A percentile compares a stretch with the other conserved stretches of the same genome.
Conservation (phyloP, 495 filamentous ascomycete species). For the Gamarada debralockiae region DNA sequence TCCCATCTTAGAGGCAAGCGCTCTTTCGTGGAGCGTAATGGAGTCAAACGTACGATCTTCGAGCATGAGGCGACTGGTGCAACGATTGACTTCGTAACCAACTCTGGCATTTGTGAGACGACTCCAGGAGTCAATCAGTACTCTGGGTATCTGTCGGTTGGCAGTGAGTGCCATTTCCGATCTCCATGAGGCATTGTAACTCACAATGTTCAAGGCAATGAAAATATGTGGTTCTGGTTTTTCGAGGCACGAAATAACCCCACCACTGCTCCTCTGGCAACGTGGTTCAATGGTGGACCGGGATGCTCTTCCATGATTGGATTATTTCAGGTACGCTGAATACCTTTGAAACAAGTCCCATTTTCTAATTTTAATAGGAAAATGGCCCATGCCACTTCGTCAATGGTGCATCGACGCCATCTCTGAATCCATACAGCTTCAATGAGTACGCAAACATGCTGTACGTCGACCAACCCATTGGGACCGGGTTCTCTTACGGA, state of each 20-base stretch:
- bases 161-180: conserved; percentile 15
- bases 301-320: conserved; percentile 59
- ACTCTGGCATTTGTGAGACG: conserved; percentile 53
- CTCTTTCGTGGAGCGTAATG: conserved; percentile 39
- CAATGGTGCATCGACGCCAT: conserved; percentile 43
- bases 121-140: conserved; percentile 53
- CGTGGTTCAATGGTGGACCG: conserved; percentile 58
- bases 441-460: conserved; percentile 65
- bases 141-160: conserved; percentile 52
- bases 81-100: conserved; percentile 49
- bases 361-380: conserved; percentile 41
- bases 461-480: conserved; percentile 61
- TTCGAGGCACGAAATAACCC: conserved; percentile 50
- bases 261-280: conserved; percentile 43
- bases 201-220: conserved; percentile 31
- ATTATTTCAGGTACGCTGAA: conserved; percentile 45
- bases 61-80: conserved; percentile 49
- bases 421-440: conserved; percentile 53
- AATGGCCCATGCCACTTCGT: conserved; percentile 58
- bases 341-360: too few relatives aligned
- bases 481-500: conserved; percentile 58
- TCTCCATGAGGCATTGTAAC: too few relatives aligned
- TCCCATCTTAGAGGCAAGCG: conserved; percentile 32
- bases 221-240: conserved; percentile 57
- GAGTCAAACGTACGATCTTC: conserved; percentile 45